phyloP scores from a whole-genome alignment of 1,284 basidiomycete species.

The Tylopilus sp. region DNA sequence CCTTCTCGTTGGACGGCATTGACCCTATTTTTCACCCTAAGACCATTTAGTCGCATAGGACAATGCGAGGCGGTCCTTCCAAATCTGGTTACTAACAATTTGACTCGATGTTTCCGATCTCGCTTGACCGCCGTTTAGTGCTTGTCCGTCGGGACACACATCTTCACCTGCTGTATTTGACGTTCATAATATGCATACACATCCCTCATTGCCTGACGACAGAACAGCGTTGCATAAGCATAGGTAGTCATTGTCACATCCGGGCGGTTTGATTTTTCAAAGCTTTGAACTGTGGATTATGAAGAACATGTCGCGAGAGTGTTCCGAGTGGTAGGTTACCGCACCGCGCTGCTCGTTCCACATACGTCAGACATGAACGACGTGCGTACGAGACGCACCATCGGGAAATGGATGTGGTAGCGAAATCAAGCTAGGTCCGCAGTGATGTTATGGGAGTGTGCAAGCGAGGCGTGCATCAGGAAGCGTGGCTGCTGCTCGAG shows the following conservation, averaged over 20 bases:
- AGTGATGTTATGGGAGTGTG: constrained; percentile 21
- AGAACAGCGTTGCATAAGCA: constrained; percentile 7
- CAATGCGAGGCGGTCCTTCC: not conserved
- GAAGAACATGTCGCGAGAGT: constrained; percentile 26
- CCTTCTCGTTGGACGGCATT: constrained; percentile 2
- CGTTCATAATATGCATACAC: not conserved
- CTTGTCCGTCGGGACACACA: constrained; percentile 7
- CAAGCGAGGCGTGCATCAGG: constrained; percentile 10
- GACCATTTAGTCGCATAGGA: constrained; percentile 31
- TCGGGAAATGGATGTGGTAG: constrained; percentile 26
- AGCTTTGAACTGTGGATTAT: constrained; percentile 14
- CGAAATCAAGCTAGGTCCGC: constrained; percentile 15
- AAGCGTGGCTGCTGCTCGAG: constrained; percentile 9
- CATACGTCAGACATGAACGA: constrained; percentile 12
- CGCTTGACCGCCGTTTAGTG: not conserved
- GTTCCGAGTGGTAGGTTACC: constrained; percentile 9
- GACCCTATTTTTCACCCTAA: constrained; percentile 14
- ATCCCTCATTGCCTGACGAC: constrained; percentile 2
- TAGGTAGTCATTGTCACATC: constrained; percentile 18
- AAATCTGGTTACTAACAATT: constrained; percentile 2
- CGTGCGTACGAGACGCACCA: constrained; percentile 17
- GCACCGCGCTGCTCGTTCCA: constrained; percentile 8
- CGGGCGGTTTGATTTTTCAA: not conserved
- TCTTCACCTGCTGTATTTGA: constrained; percentile 8
- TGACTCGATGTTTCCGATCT: constrained; percentile 8